Evolutionary conservation across 2,329 filamentous ascomycete genomes (phyloP), one percentile per base, ranked within the genome.

Genomic region (Pestalotiopsis sp.): DNA sequence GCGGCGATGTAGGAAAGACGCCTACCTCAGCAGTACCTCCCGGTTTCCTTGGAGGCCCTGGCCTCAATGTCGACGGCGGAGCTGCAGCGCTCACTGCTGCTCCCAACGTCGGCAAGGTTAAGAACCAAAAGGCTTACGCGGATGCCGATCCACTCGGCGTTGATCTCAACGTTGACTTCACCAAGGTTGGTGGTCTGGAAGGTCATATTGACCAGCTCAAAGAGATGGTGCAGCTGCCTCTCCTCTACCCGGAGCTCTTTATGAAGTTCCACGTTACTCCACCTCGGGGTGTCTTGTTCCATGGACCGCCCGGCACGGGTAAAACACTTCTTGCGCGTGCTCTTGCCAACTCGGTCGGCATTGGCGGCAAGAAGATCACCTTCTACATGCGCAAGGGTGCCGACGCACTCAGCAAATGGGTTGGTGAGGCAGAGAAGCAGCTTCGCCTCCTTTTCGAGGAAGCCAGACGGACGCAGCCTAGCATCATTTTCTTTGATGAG

Each of bases 351-450:
- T 97, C 93, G 70, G 92, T 97, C 69, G 95, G 94, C 72, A 90
- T 92, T 13, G 92, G 95, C 64, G 95, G 95, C 25, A 91, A 92
- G 73, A 98, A 98, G 79, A 96, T 99, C 72, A 98, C 95, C 0
- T 99, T 99, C 76, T 99, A 98, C 81, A 99, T 99, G 96, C 92
- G 96, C 70, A 99, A 99, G 81, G 97, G 96, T 78, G 97, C 96
- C 27, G 96, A 99, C 86, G 95, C 95, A 17, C 84, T 99, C 71
- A 98, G 95, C 81, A 99, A 99, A 82, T 99, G 96, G 96, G 96
- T 99, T 66, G 96, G 96, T 78, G 96, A 99, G 81, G 96, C 97
- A 11, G 96, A 99, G 82, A 92, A 95, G 81, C 96, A 99, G 78
- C 88, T 99, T 67, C 91, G 96, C 61, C 84, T 98, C 68, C 86